Base-by-base conservation (phyloP, 75 land plant species). In the Pinus tabuliformis region DNA sequence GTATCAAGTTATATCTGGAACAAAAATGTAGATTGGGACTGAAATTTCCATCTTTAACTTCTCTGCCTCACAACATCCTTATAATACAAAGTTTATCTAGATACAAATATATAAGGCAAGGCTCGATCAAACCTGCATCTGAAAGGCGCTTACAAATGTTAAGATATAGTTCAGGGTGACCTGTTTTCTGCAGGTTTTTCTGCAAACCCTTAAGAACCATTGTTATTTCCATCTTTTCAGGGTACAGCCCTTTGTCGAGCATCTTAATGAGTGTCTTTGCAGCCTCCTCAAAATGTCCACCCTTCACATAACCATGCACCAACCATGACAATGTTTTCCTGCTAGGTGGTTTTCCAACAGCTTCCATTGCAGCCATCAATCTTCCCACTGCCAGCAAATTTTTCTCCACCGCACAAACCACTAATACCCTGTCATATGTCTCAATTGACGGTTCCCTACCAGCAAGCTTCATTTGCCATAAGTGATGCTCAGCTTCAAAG, bases 381-480 rank as follows among this genome's bases (percentile, higher is more conserved):
- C 90, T 86, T 37, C 75, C 52, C n/a, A 90, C 84, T 60, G 93
- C 84, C 76, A 75, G 82, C 49, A 64, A 45, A 39, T 93, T 92
- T 9, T 89, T 95, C 58, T 90, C 86, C 16, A 83, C 93, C 49
- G 93, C 98, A 88, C 96, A 95, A 28, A 93, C 88, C 26, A 94
- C 96, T 73, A 95, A 66, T n/a, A 95, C 90, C 39, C 84, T 86
- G 81, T 91, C 89, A 75, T 89, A 91, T 61, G 93, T 81, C 65
- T 88, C 90, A 24, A 74, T 73, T 30, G 86, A 79, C 21, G 91
- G 91, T 39, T 83, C 78, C 70, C 70, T 85, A 62, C 93, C 93
- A 4, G 80, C 78, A 24, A 93, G 83, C 81, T 93, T 95, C 92
- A 95, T 81, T 70, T 89, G 76, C 98, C 98, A 95, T 36, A 95